Evolutionary conservation across 805 yeast species (phyloP).

Genomic region (Ogataea naganishii): DNA sequence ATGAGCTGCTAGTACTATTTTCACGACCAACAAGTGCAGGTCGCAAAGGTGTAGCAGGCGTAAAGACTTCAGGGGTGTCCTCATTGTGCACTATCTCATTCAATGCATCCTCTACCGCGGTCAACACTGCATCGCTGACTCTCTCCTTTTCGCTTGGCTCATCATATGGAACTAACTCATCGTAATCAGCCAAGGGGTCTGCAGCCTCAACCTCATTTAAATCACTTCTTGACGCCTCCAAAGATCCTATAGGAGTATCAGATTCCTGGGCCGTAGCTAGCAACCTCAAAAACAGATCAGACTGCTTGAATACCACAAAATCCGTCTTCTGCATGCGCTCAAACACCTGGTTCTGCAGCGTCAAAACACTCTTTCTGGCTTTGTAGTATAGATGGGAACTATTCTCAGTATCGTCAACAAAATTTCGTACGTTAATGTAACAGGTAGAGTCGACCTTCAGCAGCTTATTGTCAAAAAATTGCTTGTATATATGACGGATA

Average conservation of each 20-base stretch:
- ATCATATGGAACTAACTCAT: too few relatives aligned
- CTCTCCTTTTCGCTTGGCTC: conserved; percentile 25
- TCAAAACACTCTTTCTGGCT: conserved; percentile 54
- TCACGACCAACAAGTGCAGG: too few relatives aligned
- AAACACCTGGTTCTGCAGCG: conserved; percentile 46
- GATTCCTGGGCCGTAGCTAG: conserved; percentile 29
- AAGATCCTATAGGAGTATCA: conserved; percentile 1
- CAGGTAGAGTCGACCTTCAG: conserved; percentile 20
- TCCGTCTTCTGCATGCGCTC: conserved; percentile 42
- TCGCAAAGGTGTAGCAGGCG: not conserved
- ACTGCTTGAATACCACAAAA: conserved; percentile 50
- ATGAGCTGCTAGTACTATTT: too few relatives aligned
- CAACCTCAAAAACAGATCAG: conserved; percentile 45
- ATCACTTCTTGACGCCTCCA: conserved; percentile 1
- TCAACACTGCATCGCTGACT: conserved; percentile 37
- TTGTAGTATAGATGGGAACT: conserved; percentile 29
- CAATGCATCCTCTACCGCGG: conserved; percentile 63
- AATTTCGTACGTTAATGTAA: conserved; percentile 28
- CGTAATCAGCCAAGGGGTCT: conserved; percentile 23
- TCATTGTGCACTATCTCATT: conserved; percentile 41
- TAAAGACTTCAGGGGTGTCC: not conserved
- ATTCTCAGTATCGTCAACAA: conserved; percentile 19
- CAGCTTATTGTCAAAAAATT: conserved; percentile 27
- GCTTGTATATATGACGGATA: conserved; percentile 37
- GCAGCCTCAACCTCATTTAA: conserved; percentile 7